Base-by-base conservation (phyloP, 345 rosid species). In the Carallia brachiata region DNA sequence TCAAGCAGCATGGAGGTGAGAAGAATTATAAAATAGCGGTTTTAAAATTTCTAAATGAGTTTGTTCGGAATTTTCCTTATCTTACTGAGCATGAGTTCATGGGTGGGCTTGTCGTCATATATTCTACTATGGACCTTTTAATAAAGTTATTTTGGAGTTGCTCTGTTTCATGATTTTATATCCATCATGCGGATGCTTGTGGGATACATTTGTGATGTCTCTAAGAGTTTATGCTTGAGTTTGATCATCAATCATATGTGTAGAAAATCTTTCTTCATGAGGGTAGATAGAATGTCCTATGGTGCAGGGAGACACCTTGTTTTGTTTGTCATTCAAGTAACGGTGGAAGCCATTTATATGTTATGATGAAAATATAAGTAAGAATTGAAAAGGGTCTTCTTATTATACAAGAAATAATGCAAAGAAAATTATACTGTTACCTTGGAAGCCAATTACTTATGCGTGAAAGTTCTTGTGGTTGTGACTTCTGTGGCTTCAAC, bases 231-330 rank as follows among this genome's bases (percentile, higher is more conserved):
- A 93, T 69, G 61, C 80, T 54, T 85, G 75, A 56, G 61, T 81
- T 54, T 85, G 75, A 56, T 88, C 96, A 23, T 85, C 98, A 85
- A 59, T 89, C 71, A 85, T 87, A 78, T 94, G 96, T 71, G 71
- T 77, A 55, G 92, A 86, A 80, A 90, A 89, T 79, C 62, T 32
- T 23, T 32, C 34, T 92, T 19, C 87, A 70, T 77, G 91, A 84
- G 56, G 98, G 85, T 75, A 81, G 87, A 73, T 91, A 93, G 75
- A 97, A 93, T 76, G 44, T 91, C 97, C 6, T 94, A 93, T 84
- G 96, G 97, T 75, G 91, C 81, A 65, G 97, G 91, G 81, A 91
- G 75, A 78, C 87, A 94, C 78, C 90, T 93, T 75, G 97, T 89
- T 80, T 89, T 94, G 63, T 93, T 93, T 76, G 78, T 88, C 74